Base-by-base conservation (phyloP, 306 rosid genomes). In the Dalbergia cultrata region DNA sequence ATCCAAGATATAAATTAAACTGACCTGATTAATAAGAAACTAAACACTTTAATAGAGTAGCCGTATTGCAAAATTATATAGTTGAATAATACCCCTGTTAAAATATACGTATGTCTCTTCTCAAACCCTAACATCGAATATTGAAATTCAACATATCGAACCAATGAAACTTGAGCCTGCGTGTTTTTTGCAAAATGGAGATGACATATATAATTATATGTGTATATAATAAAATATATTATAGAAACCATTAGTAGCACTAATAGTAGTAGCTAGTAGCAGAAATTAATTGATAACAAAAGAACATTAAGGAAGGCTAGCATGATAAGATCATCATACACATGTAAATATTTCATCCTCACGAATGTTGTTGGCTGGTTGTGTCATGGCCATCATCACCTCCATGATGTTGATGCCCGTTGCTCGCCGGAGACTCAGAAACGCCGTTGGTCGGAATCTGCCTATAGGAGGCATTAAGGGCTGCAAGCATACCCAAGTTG, bases 401-500 rank as follows among this genome's bases (percentile, higher is more conserved):
- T n/a, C 85, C 89, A 22, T 86, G 90, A 66, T 81, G 83, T 72
- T 83, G 88, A 18, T 65, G 89, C 5, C 87, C 85, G 31, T 26
- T 52, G 16, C 84, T 73, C 11, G 22, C 82, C 37, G 89, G 71
- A 33, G 89, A 77, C 63, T 87, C 90, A 13, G 76, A 21, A 14
- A 73, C 47, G 7, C 87, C 78, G 53, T 78, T 82, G 9, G 83
- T 74, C 4, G 72, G 66, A 70, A 86, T 80, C 11, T 87, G 93
- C 75, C 98, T 60, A 41, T 88, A 90, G 0, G 90, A 90, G 0
- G 90, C 93, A 82, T 93, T 95, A 9, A 93, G 80, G 0, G 94
- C 90, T 0, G 95, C 91, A 31, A 95, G 89, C 86, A 95, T 78
- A 33, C 93, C 97, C 63, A 92, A 87, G 61, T 95, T 92, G 58